Evolutionary conservation across 2,329 filamentous ascomycete species (phyloP).

Genomic region (Talaromyces sp.): DNA sequence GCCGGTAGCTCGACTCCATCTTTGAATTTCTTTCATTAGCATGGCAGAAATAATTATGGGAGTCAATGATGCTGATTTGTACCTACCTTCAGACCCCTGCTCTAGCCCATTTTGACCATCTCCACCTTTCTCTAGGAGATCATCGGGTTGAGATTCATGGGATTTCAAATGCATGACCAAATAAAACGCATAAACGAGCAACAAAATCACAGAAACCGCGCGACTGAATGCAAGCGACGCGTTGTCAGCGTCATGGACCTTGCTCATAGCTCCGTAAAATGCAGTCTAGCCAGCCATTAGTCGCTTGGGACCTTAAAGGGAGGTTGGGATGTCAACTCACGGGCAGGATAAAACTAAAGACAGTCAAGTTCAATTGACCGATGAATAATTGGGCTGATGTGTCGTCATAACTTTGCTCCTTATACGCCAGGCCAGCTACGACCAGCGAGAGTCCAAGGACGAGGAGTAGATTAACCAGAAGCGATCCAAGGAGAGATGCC

Average conservation of each 20-base stretch:
- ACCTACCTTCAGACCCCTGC: not conserved
- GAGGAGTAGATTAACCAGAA: slow-evolving; percentile 76
- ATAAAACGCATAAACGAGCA: slow-evolving; percentile 4
- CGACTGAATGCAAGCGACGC: slow-evolving; percentile 74
- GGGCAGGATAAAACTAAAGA: slow-evolving; percentile 81
- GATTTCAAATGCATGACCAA: slow-evolving; percentile 14
- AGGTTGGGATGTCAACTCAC: slow-evolving; percentile 50
- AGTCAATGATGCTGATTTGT: not conserved
- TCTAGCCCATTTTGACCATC: not conserved
- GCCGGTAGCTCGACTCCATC: not conserved
- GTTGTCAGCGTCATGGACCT: slow-evolving; percentile 55
- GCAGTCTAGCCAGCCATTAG: not conserved
- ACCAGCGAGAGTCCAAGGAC: slow-evolving; percentile 87
- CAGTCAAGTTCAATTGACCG: slow-evolving; percentile 77
- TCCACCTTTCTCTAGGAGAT: not conserved
- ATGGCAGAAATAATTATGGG: not conserved
- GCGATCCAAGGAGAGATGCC: slow-evolving; percentile 78
- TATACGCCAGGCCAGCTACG: slow-evolving; percentile 71
- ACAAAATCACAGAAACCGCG: slow-evolving; percentile 35
- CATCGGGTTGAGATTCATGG: not conserved
- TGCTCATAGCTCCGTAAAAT: slow-evolving; percentile 67
- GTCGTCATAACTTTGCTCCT: slow-evolving; percentile 88
- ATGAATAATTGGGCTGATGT: slow-evolving; percentile 91
- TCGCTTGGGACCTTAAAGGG: not conserved
- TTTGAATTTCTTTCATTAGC: not conserved